Evolutionary conservation across 2,329 filamentous ascomycete genomes (phyloP).

Genomic region (Diaporthe aspalathi): DNA sequence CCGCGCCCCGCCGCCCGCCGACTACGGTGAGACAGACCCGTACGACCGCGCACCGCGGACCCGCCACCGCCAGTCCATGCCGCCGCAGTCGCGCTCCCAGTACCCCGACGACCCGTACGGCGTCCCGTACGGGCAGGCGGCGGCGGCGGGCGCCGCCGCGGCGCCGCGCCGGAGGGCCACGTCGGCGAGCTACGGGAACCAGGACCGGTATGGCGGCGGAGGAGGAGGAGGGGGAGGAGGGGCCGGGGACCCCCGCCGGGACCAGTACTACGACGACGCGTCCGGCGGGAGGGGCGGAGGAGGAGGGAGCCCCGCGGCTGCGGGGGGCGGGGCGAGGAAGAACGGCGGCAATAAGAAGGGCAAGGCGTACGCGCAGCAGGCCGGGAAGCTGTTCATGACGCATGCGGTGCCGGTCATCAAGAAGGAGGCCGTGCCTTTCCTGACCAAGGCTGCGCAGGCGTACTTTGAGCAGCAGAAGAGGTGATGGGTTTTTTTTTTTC

Average conservation of each 20-base stretch:
- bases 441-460: constrained; percentile 39
- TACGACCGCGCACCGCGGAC: constrained; percentile 23
- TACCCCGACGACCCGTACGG: constrained; percentile 13
- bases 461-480: constrained; percentile 35
- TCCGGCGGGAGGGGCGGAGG: neutral
- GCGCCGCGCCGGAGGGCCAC: constrained; percentile 32
- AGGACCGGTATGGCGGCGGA: neutral
- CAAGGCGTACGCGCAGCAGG: constrained; percentile 37
- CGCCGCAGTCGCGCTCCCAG: constrained; percentile 26
- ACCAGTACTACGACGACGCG: constrained; percentile 27
- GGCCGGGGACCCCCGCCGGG: neutral
- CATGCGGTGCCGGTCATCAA: constrained; percentile 39
- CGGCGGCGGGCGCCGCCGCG: neutral
- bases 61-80: constrained; percentile 37
- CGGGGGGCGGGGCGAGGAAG: constrained; percentile 8
- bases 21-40: constrained; percentile 16
- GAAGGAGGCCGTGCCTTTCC: constrained; percentile 39
- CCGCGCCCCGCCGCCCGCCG: neutral
- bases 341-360: constrained; percentile 30
- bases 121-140: constrained; percentile 12
- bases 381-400: constrained; percentile 39
- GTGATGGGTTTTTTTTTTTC: neutral
- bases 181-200: constrained; percentile 27
- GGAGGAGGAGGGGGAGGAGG: too few species aligned
- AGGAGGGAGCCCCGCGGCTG: neutral